Evolutionary conservation across 257 asterid genomes (phyloP).

Genomic region (Hygrophila difformis): DNA sequence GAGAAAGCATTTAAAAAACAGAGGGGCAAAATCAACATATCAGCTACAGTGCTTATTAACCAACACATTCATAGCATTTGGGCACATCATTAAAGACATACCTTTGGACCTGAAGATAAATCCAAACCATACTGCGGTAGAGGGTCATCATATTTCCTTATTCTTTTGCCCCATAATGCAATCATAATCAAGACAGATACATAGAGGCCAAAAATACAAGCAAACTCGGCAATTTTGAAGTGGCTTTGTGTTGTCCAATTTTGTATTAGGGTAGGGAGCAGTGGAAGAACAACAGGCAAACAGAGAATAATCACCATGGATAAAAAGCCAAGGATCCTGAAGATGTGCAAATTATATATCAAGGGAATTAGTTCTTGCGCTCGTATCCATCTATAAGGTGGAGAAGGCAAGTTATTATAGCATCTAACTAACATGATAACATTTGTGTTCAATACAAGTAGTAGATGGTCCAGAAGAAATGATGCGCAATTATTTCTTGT

Average conservation of each 20-base stretch:
- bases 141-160: constrained; percentile 78
- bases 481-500: constrained; percentile 1
- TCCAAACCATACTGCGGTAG: constrained; percentile 75
- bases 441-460: not conserved
- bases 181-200: constrained; percentile 56
- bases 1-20: not conserved
- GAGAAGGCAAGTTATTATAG: constrained; percentile 2
- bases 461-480: not conserved
- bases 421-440: not conserved
- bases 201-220: constrained; percentile 79
- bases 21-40: too few species aligned
- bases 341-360: constrained; percentile 8
- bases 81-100: constrained; percentile 20
- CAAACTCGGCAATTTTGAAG: constrained; percentile 54
- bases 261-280: constrained; percentile 77
- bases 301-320: constrained; percentile 88
- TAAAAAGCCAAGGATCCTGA: constrained; percentile 73
- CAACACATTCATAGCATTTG: constrained; percentile 1
- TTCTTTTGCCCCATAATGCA: constrained; percentile 78
- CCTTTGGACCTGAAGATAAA: constrained; percentile 58
- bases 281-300: constrained; percentile 82
- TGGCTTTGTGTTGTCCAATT: constrained; percentile 66
- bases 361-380: constrained; percentile 10
- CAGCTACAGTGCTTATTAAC: not conserved
- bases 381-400: constrained; percentile 2